Conservation (phyloP, 2,329 filamentous ascomycete species). For the Thelonectria blattea region DNA sequence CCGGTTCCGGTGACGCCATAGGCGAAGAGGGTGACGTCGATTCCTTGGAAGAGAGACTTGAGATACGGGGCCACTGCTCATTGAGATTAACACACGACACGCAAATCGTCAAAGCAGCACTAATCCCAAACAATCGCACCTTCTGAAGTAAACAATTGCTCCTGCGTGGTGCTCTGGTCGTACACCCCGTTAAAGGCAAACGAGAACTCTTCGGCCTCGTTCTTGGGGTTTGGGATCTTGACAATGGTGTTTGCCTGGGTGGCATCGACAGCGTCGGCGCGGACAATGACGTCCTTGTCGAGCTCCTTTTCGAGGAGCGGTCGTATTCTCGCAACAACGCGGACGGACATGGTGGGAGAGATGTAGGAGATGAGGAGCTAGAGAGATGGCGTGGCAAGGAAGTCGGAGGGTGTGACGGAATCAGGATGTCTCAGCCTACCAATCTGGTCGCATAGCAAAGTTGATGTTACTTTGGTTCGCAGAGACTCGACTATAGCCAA, state of each 20-base stretch:
- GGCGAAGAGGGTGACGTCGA: conserved; percentile 88
- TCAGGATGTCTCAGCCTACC: conserved; percentile 36
- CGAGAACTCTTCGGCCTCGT: conserved; percentile 86
- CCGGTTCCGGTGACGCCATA: conserved; percentile 94
- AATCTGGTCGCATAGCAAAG: conserved; percentile 31
- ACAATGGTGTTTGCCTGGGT: conserved; percentile 71
- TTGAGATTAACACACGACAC: conserved; percentile 35
- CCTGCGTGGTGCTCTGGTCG: conserved; percentile 78
- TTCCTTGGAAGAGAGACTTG: conserved; percentile 89
- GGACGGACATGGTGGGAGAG: conserved; percentile 64
- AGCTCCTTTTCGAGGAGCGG: conserved; percentile 86
- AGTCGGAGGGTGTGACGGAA: conserved; percentile 24
- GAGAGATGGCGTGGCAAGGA: conserved; percentile 21
- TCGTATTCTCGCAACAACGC: conserved; percentile 89
- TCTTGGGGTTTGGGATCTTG: conserved; percentile 93
- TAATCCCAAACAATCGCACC: conserved; percentile 57
- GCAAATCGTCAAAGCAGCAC: background rate
- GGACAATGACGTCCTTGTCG: conserved; percentile 86
- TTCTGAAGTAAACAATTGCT: conserved; percentile 87
- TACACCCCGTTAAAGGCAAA: conserved; percentile 97
- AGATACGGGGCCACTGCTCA: conserved; percentile 80
- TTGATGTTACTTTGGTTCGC: conserved; percentile 20
- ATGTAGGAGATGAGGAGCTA: conserved; percentile 20
- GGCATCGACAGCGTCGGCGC: conserved; percentile 65
- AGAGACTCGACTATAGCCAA: conserved; percentile 30